Conservation (phyloP, 768 basidiomycete genomes). For the Leccinum subgranulosum region DNA sequence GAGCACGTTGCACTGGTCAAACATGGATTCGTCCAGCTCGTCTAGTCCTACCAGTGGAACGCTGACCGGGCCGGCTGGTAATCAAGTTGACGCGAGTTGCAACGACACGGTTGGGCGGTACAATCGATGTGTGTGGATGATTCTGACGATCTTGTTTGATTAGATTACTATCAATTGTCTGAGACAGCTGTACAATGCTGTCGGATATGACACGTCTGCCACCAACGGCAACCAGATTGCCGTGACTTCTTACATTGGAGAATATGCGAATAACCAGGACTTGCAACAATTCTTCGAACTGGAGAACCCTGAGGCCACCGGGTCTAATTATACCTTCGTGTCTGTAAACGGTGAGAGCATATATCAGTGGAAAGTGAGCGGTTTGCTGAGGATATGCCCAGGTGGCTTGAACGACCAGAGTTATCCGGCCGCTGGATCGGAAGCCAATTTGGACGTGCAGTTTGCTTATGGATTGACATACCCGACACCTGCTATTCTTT, state of each 20-base stretch:
- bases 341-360: background rate
- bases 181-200: conserved; percentile 53
- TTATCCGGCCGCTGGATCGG: conserved; percentile 46
- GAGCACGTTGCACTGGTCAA: conserved; percentile 38
- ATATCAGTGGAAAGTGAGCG: background rate
- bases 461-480: conserved; percentile 63
- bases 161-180: conserved; percentile 52
- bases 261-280: conserved; percentile 53
- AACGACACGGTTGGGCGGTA: conserved; percentile 29
- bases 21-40: conserved; percentile 1
- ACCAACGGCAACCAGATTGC: conserved; percentile 47
- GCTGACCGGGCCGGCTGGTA: conserved; percentile 32
- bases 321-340: conserved; percentile 49
- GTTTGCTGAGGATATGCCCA: conserved; percentile 24
- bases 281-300: conserved; percentile 48
- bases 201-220: conserved; percentile 41
- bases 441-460: conserved; percentile 68
- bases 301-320: conserved; percentile 46
- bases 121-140: background rate
- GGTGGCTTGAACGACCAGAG: conserved; percentile 63
- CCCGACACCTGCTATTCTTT: conserved; percentile 59
- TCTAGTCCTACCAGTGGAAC: conserved; percentile 2
- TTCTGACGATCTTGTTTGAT: background rate
- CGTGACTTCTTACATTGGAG: conserved; percentile 51
- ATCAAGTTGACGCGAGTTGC: conserved; percentile 46